Base-by-base conservation (phyloP, 2,329 filamentous ascomycete genomes). In the Ascosphaera aggregata region DNA sequence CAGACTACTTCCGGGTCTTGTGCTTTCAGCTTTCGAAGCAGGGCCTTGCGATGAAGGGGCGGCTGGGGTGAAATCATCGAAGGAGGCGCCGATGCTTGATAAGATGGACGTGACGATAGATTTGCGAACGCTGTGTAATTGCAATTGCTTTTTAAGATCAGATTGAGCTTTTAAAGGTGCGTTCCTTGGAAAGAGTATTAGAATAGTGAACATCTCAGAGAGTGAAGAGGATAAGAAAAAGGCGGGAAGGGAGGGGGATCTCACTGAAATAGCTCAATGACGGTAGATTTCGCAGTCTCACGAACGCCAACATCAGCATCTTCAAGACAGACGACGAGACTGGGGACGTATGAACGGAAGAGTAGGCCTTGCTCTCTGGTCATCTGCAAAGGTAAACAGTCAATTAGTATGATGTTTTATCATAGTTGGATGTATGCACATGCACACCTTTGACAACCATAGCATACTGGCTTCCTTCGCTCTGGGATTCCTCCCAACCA, bases 291-390 rank as follows among this genome's bases (percentile, higher is more conserved):
- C 44, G 85, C 82, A 30, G 71, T 69, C 50, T 93, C 84, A 54
- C 86, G 73, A 45, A 94, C 84, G 57, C 73, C 76, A 38, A 79
- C 77, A 54, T 93, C 86, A 8, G 84, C 79, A 55, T 94, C 85
- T 58, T 94, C 86, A 34, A 94, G 67, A 46, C 89, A 69, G 40
- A 81, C 76, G 61, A 94, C 86, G 32, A 94, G 66, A 9, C 69
- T 67, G 2, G 80, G 77, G 1, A 92, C 84, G 53, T 91, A 93
- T 49, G 63, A 64, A 44, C 81, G 77, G 59, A 94, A 94, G 30
- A 76, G 74, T 46, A 94, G 63, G 31, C 72, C 73, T 42, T 84
- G 71, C 40, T 81, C 76, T 51, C 76, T 70, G 54, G 89, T 79
- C 76, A 86, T 91, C 69, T 82, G 51, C 30, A 43, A 39, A n/a